Evolutionary conservation across 129 eudicot genomes (phyloP), one percentile per base, ranked within the genome.

Genomic region (Calendula officinalis): DNA sequence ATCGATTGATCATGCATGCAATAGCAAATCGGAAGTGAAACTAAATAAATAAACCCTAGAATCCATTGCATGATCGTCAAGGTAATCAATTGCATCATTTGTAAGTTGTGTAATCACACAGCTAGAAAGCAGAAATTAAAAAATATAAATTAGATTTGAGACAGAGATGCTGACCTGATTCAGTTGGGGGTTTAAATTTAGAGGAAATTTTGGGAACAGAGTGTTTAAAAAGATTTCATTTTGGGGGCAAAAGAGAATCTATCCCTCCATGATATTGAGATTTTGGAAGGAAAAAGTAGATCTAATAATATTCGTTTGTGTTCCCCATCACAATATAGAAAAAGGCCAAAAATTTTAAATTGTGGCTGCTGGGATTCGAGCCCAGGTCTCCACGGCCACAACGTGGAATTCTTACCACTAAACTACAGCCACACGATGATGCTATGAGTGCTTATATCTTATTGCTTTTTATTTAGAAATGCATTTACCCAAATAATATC

Each of bases 311-410:
- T 22, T 22, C 30, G 30, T 22, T 0, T 22, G 30, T 22, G 30
- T 22, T 2, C 1, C 30, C 30, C 30, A n/a, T n/a, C n/a, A n/a
- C n/a, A n/a, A n/a, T n/a, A n/a, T n/a, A 22, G 30, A 22, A 1
- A 22, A 22, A 22, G 1, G 30, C 1, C 30, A 22, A 22, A 22
- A 22, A 22, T 0, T 1, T 22, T 22, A 2, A 22, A 22, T 0
- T 87, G 98, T 91, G 96, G 95, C 96, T 88, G 98, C 98, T 88
- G 96, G 98, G 98, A 92, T 85, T 92, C 98, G 95, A 92, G 96
- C 98, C 91, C 96, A 92, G 96, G 96, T 92, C 98, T 92, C 98
- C 95, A 92, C 98, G 98, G 96, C 98, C 98, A 92, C 98, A 92
- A 88, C 95, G 91, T 88, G 96, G 95, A 88, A 83, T 92, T 92